Percentiles rank a stretch among this genome's conserved stretches.
Evolutionary conservation across 2,329 filamentous ascomycete genomes (phyloP).

Genomic region (Fusarium beomiforme): DNA sequence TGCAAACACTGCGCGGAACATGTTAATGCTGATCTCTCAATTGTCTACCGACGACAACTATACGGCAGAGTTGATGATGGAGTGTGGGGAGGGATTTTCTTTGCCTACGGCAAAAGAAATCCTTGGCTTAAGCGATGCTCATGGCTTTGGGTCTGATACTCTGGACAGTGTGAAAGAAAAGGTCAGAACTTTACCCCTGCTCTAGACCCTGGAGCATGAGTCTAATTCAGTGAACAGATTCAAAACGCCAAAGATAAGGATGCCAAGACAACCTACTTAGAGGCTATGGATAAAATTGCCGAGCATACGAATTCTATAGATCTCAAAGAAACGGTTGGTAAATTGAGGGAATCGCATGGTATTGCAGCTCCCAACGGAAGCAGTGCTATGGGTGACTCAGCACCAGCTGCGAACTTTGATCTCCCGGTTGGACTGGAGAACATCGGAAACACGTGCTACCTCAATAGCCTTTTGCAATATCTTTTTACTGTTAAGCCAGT

Average conservation of each 20-base stretch:
- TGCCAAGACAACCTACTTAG: constrained; percentile 46
- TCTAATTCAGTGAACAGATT: constrained; percentile 40
- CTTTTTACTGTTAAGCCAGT: constrained; percentile 89
- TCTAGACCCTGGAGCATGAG: not conserved
- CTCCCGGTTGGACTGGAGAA: constrained; percentile 90
- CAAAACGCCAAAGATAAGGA: constrained; percentile 42
- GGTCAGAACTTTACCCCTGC: constrained; percentile 29
- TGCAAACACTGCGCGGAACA: constrained; percentile 46
- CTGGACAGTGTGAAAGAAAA: constrained; percentile 43
- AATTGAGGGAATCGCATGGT: constrained; percentile 40
- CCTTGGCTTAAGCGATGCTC: constrained; percentile 41
- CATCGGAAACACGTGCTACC: constrained; percentile 97
- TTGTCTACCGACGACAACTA: constrained; percentile 49
- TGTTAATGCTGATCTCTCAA: constrained; percentile 49
- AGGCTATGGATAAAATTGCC: constrained; percentile 50
- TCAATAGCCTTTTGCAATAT: constrained; percentile 96
- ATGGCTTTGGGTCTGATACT: constrained; percentile 40
- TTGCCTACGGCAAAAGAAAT: constrained; percentile 47
- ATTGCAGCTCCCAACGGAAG: constrained; percentile 30
- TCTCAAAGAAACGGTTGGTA: constrained; percentile 42
- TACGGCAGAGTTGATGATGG: constrained; percentile 47
- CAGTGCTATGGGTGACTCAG: not conserved
- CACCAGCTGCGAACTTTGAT: constrained; percentile 50
- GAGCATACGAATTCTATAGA: constrained; percentile 45
- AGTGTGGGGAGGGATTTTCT: constrained; percentile 50